phyloP scores from a whole-genome alignment of 148 eudicot species.

The Chenopodium berlandieri region DNA sequence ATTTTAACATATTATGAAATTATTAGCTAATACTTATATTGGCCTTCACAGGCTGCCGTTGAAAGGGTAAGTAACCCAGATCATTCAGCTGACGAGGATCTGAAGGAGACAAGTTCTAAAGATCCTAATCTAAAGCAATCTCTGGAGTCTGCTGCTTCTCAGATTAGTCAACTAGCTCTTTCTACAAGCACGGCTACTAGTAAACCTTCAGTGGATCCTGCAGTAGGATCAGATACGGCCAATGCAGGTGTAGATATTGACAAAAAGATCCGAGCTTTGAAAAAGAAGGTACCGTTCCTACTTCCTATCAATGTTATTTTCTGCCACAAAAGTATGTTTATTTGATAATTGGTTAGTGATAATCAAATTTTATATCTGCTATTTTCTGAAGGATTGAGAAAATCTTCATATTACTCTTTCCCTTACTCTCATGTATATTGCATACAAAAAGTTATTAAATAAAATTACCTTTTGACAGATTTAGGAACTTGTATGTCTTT shows the following conservation, averaged over 20 bases:
- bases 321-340: background rate
- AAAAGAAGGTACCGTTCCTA: conserved; percentile 69
- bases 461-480: background rate
- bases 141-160: conserved; percentile 51
- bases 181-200: conserved; percentile 35
- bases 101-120: conserved; percentile 37
- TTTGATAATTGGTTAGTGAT: background rate
- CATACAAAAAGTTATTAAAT: background rate
- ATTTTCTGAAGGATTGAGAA: background rate
- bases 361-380: background rate
- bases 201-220: conserved; percentile 38
- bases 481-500: background rate
- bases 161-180: conserved; percentile 56
- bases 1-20: background rate
- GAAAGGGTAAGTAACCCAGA: conserved; percentile 48
- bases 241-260: conserved; percentile 57
- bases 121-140: conserved; percentile 35
- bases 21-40: background rate
- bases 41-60: conserved; percentile 51
- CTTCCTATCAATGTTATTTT: background rate
- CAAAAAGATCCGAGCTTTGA: conserved; percentile 81
- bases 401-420: background rate
- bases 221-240: conserved; percentile 35
- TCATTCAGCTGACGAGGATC: conserved; percentile 41
- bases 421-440: background rate